Percentiles rank a stretch among this genome's conserved stretches.
Conservation (phyloP, 2,329 filamentous ascomycete genomes). For the Aschersonia sp. region DNA sequence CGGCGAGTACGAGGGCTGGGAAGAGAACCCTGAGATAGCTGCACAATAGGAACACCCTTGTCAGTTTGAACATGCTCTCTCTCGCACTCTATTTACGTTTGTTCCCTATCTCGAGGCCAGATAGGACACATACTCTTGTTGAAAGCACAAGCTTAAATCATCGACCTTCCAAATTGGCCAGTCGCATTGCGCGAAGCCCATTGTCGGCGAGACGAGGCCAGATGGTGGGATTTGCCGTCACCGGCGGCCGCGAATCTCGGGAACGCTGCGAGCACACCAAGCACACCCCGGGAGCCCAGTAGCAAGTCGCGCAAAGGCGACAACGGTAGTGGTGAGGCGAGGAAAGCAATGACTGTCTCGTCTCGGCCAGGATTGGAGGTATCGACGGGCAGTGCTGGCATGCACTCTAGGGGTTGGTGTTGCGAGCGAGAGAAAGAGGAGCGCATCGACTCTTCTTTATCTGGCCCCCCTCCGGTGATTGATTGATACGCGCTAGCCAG, state of each 20-base stretch:
- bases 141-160: constrained; percentile 50
- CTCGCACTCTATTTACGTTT: too few species aligned
- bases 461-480: too few species aligned
- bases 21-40: constrained; percentile 51
- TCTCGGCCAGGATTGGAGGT: too few species aligned
- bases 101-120: too few species aligned
- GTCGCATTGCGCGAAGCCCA: constrained; percentile 38
- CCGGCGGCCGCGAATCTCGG: not conserved
- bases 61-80: not conserved
- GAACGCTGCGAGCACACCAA: not conserved
- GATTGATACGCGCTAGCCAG: too few species aligned
- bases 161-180: constrained; percentile 48
- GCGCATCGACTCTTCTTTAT: too few species aligned
- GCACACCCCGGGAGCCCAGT: not conserved
- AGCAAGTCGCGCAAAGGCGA: too few species aligned
- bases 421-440: too few species aligned
- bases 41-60: not conserved
- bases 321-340: too few species aligned
- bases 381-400: too few species aligned
- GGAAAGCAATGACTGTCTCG: too few species aligned
- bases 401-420: too few species aligned
- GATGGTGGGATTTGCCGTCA: constrained; percentile 4
- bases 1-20: constrained; percentile 53
- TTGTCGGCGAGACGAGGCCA: constrained; percentile 8
- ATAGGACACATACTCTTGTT: constrained; percentile 43